Percentiles rank a stretch among this genome's conserved stretches.
Evolutionary conservation across 148 eudicot genomes (phyloP).

Genomic region (Dianthus caryophyllus): DNA sequence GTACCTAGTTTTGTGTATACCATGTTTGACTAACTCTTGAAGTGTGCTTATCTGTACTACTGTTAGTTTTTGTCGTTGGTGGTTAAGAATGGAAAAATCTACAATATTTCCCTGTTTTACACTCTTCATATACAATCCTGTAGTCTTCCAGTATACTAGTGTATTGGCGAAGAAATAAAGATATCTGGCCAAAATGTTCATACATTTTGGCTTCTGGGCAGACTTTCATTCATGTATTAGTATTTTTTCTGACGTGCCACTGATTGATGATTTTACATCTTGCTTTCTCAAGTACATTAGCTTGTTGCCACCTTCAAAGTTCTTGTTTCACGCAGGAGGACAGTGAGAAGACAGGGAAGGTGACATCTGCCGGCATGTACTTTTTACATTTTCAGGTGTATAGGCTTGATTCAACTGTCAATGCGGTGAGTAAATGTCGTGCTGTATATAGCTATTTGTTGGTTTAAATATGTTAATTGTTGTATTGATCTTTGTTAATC

Average conservation of each 20-base stretch:
- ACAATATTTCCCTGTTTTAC: neutral
- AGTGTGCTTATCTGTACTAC: too few relatives aligned
- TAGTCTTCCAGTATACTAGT: neutral
- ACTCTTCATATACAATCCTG: neutral
- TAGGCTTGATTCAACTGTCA: constrained; percentile 89
- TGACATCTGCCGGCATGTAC: constrained; percentile 96
- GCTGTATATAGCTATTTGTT: neutral
- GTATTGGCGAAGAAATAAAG: neutral
- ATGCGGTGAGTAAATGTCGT: constrained; percentile 58
- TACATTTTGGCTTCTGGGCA: neutral
- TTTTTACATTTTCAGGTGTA: constrained; percentile 98
- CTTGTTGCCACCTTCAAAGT: neutral
- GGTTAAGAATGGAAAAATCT: neutral
- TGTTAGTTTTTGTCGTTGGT: too few relatives aligned
- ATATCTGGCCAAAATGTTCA: neutral
- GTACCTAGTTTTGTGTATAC: neutral
- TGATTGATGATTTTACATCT: neutral
- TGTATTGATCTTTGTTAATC: constrained; percentile 17
- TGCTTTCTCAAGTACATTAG: neutral
- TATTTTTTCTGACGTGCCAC: neutral
- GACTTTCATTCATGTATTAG: neutral
- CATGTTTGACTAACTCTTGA: neutral
- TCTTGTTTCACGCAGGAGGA: constrained; percentile 61
- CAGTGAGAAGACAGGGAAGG: constrained; percentile 95
- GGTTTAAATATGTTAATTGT: neutral